Conservation (phyloP, 306 rosid species). For the Casuarina glauca region DNA sequence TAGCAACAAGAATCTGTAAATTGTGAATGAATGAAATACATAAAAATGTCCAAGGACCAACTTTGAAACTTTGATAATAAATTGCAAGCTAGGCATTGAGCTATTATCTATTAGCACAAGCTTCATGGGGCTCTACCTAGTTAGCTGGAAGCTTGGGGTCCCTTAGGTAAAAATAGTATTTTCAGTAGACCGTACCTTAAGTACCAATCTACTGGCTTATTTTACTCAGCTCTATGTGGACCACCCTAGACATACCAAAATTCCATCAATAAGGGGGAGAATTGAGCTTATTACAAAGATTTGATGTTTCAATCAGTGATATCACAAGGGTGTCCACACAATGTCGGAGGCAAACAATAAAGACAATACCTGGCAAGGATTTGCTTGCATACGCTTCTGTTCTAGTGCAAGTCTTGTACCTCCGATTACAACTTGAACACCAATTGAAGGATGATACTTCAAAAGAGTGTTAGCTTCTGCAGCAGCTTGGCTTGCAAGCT, state of each 20-base stretch:
- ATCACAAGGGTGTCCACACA: not conserved
- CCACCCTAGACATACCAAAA: not conserved
- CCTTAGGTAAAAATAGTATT: not conserved
- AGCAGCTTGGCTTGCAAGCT: slow-evolving; percentile 93
- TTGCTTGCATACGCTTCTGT: slow-evolving; percentile 88
- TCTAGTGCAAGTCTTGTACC: slow-evolving; percentile 85
- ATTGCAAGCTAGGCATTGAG: not conserved
- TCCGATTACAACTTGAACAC: slow-evolving; percentile 96
- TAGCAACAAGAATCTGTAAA: slow-evolving; percentile 93
- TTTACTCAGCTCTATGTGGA: not conserved
- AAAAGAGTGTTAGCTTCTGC: slow-evolving; percentile 76
- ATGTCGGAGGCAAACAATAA: slow-evolving; percentile 13
- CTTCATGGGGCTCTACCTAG: slow-evolving; percentile 3
- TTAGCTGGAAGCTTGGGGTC: slow-evolving; percentile 3
- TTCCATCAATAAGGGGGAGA: not conserved
- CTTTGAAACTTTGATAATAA: slow-evolving; percentile 3
- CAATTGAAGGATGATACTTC: slow-evolving; percentile 81
- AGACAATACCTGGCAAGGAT: slow-evolving; percentile 81
- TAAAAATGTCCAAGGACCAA: slow-evolving; percentile 13
- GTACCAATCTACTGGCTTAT: not conserved
- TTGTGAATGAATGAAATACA: slow-evolving; percentile 15
- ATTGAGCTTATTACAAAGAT: not conserved
- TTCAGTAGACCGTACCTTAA: not conserved
- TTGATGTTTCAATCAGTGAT: slow-evolving; percentile 17
- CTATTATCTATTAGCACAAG: not conserved